phyloP scores from a whole-genome alignment of 306 rosid species.

The Pterocarpus santalinus region DNA sequence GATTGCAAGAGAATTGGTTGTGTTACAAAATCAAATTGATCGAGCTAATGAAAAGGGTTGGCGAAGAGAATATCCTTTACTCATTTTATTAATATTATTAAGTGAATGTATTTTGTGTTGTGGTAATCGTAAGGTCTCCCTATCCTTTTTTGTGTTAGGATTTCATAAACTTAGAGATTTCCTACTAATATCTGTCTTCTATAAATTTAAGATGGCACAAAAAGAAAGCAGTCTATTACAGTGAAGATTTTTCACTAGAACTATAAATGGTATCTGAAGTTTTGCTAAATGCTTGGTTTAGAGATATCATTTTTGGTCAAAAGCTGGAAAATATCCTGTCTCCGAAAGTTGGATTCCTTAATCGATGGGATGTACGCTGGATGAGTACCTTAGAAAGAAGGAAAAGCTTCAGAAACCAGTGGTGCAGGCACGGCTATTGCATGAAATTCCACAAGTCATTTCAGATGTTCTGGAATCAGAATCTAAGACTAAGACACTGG shows the following conservation, averaged over 20 bases:
- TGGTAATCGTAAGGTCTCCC: too few species aligned
- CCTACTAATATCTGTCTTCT: too few species aligned
- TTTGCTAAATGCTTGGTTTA: too few species aligned
- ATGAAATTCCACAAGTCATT: constrained; percentile 53
- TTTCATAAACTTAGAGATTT: background rate
- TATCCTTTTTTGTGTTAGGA: too few species aligned
- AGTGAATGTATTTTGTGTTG: too few species aligned
- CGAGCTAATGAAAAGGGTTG: constrained; percentile 73
- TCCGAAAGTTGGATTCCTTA: constrained; percentile 50
- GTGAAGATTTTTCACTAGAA: too few species aligned
- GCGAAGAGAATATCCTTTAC: constrained; percentile 77
- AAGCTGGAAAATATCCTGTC: background rate
- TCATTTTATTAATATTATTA: background rate
- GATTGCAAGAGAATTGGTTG: constrained; percentile 59
- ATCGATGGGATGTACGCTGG: constrained; percentile 52
- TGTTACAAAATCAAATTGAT: constrained; percentile 62
- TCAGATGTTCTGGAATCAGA: constrained; percentile 56
- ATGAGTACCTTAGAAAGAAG: constrained; percentile 60
- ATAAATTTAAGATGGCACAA: too few species aligned
- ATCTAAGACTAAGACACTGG: too few species aligned
- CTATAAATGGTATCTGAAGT: too few species aligned
- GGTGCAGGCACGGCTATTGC: constrained; percentile 62
- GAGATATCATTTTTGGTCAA: background rate
- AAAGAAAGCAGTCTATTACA: too few species aligned
- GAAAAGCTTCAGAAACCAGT: constrained; percentile 59